These are phyloP conservation scores for Anisodus acutangulus DNA, from an alignment of 257 asterid species.

Conservation along the genomic window DNA sequence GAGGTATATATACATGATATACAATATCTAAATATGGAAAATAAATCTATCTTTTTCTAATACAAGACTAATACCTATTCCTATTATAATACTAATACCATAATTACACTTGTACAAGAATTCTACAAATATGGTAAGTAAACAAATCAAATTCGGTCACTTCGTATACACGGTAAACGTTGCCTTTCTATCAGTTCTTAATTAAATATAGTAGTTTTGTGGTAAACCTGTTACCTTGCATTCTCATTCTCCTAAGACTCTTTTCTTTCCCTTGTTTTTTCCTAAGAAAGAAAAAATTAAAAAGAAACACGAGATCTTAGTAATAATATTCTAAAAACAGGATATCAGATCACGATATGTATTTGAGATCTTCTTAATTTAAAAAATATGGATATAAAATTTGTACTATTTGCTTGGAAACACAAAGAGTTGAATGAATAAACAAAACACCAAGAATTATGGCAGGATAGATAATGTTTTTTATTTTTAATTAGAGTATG, in stretches of 20 bases:
- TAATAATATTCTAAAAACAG: background rate
- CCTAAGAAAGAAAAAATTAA: background rate
- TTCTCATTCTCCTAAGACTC: background rate
- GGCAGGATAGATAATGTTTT: background rate
- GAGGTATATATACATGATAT: no score
- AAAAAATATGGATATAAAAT: background rate
- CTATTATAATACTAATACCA: no score
- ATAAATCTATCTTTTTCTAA: no score
- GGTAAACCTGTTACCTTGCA: background rate
- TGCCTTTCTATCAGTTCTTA: background rate
- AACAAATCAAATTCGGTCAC: no score
- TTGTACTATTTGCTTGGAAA: background rate
- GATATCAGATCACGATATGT: conserved; percentile 1
- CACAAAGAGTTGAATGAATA: background rate
- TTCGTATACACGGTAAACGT: no score
- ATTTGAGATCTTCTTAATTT: background rate
- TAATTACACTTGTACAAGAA: no score
- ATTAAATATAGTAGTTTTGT: background rate
- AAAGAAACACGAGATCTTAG: background rate
- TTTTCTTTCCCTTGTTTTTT: background rate
- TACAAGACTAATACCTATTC: no score
- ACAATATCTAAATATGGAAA: no score
- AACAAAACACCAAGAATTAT: background rate
- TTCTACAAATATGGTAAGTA: no score
- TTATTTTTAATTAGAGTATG: background rate